Base-by-base conservation (phyloP, 441 rosid species). In the Eutrema salsugineum region DNA sequence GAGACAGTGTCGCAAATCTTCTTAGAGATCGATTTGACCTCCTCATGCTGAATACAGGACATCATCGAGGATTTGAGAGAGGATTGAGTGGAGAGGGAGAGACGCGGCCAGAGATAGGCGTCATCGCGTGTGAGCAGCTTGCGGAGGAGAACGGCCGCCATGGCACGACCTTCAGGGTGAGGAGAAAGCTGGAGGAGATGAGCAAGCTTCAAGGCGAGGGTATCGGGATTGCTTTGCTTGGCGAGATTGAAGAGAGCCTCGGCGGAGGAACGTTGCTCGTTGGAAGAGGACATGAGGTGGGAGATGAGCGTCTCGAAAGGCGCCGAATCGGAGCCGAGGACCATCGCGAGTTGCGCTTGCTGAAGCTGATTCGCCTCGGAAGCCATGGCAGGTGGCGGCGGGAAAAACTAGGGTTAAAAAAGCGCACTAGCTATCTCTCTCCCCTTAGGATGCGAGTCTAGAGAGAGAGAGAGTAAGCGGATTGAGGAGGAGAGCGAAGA, bases 91-190 rank as follows among this genome's bases (percentile, higher is more conserved):
- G 83, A 9, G 2, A 68, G 81, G 3, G 91, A 79, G 69, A 93
- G 87, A 5, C 89, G 83, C 9, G 98, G 98, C 97, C 97, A 96
- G 47, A 96, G 81, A 70, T 88, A 91, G 8, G 91, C 81, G 39
- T 92, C 99, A 35, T 89, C 99, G 58, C 94, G 94, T 4, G 98
- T 93, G 61, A 96, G 86, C 17, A 91, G 81, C 86, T 91, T 96
- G 11, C 99, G 94, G 73, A 96, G 96, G 62, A 96, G 97, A 32
- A 96, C 91, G 33, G 98, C 94, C 20, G 97, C 66, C 99, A 93
- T 91, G 69, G 97, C 96, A 5, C 99, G 97, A 15, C 81, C 89
- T 71, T 96, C 99, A 3, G 77, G 80, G 67, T 82, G 92, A 24
- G 92, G 83, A 39, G 91, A 93, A 63, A 71, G 78, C 81, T 93